Evolutionary conservation across 208 protist species (phyloP), one percentile per base, ranked within the genome.

Genomic region (Acanthamoeba royreba): DNA sequence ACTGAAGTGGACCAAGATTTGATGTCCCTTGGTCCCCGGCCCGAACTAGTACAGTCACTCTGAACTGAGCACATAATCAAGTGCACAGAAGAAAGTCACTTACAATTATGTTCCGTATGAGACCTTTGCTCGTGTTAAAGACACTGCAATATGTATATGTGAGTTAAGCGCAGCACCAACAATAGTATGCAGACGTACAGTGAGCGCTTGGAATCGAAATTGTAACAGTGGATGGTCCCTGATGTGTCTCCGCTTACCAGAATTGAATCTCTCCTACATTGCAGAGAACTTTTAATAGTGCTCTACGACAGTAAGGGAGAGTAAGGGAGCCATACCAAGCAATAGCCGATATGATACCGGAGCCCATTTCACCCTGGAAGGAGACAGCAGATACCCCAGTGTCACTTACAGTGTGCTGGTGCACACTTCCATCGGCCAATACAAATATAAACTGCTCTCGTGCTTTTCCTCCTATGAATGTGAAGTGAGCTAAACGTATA

Each of bases 301-400:
- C 35, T 19, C 11, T 33, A 9, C 8, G 28, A 77, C 35, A 77
- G 22, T 52, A 87, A 9, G 31, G 42, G 17, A 13, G 31, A 87
- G 11, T 15, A n/a, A n/a, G n/a, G n/a, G n/a, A n/a, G n/a, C n/a
- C n/a, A n/a, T 42, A 91, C 85, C 85, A 91, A 31, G 85, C 22
- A 2, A 91, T n/a, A 3, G 85, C 4, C 15, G 85, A 91, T n/a
- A 91, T 91, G 43, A 91, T 91, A 35, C 85, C 85, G 33, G 85
- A 72, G 3, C 55, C 55, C 28, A 91, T 38, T 31, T 91, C 85
- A 11, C 35, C 85, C 42, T 91, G 85, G n/a, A 91, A 74, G 7
- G 33, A 31, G 35, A 38, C 55, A 4, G 52, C 33, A 17, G n/a
- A 17, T 11, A 91, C 42, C 11, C 22, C 28, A 35, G 35, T 40